Conservation (phyloP, 2,329 filamentous ascomycete species). For the Trichoderma koningiopsis region DNA sequence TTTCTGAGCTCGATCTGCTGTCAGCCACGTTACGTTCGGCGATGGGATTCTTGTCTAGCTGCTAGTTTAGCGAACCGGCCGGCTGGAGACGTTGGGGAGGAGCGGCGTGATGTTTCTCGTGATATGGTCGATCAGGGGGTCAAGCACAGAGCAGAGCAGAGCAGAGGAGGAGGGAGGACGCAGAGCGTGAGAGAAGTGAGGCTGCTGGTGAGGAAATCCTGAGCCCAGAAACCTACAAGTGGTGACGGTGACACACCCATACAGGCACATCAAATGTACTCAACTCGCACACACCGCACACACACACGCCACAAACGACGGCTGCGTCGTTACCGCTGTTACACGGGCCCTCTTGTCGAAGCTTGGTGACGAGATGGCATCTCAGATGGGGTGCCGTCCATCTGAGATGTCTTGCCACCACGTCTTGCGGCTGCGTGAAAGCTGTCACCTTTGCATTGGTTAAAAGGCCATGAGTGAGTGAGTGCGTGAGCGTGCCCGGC, state of each 20-base stretch:
- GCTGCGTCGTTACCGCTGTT: not conserved
- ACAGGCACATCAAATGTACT: not conserved
- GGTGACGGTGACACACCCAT: not conserved
- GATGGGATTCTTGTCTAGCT: not conserved
- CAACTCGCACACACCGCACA: not conserved
- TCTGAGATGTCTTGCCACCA: not conserved
- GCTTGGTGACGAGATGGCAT: conserved; percentile 2
- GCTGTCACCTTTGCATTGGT: not conserved
- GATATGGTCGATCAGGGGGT: not conserved
- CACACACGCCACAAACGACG: not conserved
- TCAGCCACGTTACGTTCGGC: conserved; percentile 21
- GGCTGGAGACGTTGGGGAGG: conserved; percentile 10
- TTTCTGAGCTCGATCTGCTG: conserved; percentile 16
- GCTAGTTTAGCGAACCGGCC: conserved; percentile 19
- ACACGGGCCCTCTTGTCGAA: not conserved
- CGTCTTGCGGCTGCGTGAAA: not conserved
- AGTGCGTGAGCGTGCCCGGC: not conserved
- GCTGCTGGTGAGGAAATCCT: not conserved
- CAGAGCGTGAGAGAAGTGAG: not conserved
- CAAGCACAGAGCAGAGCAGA: not conserved
- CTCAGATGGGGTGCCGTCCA: not conserved
- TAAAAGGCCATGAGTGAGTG: not conserved
- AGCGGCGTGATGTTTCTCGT: not conserved
- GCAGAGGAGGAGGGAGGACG: not conserved
- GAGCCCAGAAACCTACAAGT: not conserved